A percentile compares a stretch with the other conserved stretches of the same genome.
Evolutionary conservation across 768 basidiomycete species (phyloP).

Genomic region (Sistotremastrum niveocremeum): DNA sequence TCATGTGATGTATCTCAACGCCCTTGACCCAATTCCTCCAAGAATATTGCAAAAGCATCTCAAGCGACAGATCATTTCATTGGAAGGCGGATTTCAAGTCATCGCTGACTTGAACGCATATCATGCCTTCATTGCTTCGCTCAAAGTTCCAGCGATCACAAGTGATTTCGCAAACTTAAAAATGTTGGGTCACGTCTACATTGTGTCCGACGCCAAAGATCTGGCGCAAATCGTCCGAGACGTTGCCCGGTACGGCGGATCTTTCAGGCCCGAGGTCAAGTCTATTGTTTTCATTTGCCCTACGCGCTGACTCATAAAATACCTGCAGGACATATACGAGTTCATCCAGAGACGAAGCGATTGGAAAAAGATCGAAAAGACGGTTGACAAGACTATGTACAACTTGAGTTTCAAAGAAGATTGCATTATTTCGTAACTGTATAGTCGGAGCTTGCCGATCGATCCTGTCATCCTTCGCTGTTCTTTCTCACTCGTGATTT

Average conservation of each 20-base stretch:
- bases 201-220: constrained; percentile 92
- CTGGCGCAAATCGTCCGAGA: constrained; percentile 92
- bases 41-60: constrained; percentile 95
- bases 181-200: constrained; percentile 94
- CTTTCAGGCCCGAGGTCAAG: constrained; percentile 79
- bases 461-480: too few relatives aligned
- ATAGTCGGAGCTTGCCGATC: not conserved
- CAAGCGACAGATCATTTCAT: constrained; percentile 92
- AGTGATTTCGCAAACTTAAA: constrained; percentile 89
- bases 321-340: constrained; percentile 73
- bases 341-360: constrained; percentile 90
- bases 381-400: constrained; percentile 91
- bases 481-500: too few relatives aligned
- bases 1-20: constrained; percentile 9
- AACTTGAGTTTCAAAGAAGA: constrained; percentile 89
- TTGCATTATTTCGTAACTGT: constrained; percentile 37
- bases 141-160: constrained; percentile 74
- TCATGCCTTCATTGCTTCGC: constrained; percentile 72
- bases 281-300: constrained; percentile 4
- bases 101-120: constrained; percentile 96
- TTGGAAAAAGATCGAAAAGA: constrained; percentile 98
- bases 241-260: constrained; percentile 89
- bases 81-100: constrained; percentile 87
- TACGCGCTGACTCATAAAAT: not conserved
- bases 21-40: not conserved